phyloP scores from a whole-genome alignment of 768 basidiomycete genomes.

The Boletus vinaceobasis region DNA sequence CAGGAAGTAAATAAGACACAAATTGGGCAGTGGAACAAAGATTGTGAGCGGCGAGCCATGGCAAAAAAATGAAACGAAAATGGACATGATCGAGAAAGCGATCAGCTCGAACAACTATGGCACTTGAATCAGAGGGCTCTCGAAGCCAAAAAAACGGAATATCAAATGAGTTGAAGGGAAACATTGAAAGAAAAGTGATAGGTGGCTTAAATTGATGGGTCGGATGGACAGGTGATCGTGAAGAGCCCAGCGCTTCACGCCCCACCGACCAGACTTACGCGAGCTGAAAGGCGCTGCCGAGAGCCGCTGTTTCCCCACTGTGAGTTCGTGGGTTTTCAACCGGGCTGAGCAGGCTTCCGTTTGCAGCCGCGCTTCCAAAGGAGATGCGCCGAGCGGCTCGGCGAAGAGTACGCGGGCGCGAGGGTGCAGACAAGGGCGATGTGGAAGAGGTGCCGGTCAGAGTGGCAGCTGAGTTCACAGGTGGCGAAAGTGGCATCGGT shows the following conservation, averaged over 20 bases:
- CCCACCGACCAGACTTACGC: slow-evolving; percentile 31
- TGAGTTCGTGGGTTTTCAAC: slow-evolving; percentile 26
- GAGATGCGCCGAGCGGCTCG: slow-evolving; percentile 57
- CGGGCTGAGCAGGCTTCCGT: slow-evolving; percentile 35
- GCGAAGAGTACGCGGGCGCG: slow-evolving; percentile 28
- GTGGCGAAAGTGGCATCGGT: slow-evolving; percentile 20
- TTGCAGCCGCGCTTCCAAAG: slow-evolving; percentile 49
- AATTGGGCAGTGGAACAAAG: neutral
- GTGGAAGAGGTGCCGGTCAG: slow-evolving; percentile 6
- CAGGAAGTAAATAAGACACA: neutral
- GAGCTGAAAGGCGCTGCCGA: slow-evolving; percentile 76
- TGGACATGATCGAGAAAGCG: neutral
- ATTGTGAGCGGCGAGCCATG: neutral
- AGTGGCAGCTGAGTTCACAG: slow-evolving; percentile 6
- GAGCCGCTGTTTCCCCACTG: slow-evolving; percentile 34
- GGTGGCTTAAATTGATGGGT: slow-evolving; percentile 11
- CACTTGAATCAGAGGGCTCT: neutral
- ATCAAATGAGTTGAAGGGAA: neutral
- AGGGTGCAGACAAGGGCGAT: slow-evolving; percentile 14
- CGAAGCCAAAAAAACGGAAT: neutral
- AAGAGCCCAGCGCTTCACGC: slow-evolving; percentile 5
- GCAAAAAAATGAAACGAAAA: neutral
- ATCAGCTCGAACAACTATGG: neutral
- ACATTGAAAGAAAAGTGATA: slow-evolving; percentile 1
- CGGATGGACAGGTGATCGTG: neutral